A percentile compares a stretch with the other conserved stretches of the same genome.
phyloP scores from a whole-genome alignment of 768 basidiomycete genomes.

The Artomyces pyxidatus region DNA sequence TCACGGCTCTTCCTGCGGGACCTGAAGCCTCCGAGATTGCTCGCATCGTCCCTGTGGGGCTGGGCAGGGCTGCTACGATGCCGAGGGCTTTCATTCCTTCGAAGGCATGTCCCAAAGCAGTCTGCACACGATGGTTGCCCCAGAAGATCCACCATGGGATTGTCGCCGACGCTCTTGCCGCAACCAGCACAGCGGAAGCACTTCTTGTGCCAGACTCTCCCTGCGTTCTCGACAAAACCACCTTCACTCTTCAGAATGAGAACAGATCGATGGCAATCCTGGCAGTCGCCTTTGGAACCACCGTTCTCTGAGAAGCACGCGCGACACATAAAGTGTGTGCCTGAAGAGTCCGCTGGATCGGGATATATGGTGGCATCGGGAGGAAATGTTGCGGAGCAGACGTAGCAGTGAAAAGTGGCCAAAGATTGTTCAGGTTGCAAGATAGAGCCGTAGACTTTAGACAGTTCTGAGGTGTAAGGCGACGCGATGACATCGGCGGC shows the following conservation, averaged over 20 bases:
- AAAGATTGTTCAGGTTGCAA: slow-evolving; percentile 72
- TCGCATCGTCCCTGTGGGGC: slow-evolving; percentile 22
- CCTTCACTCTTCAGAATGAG: slow-evolving; percentile 72
- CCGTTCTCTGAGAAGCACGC: slow-evolving; percentile 65
- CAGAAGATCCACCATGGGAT: slow-evolving; percentile 76
- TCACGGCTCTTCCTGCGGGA: slow-evolving; percentile 20
- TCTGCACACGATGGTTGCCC: slow-evolving; percentile 73
- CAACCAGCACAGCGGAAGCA: slow-evolving; percentile 77
- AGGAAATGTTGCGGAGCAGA: slow-evolving; percentile 57
- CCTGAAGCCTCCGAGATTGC: slow-evolving; percentile 39
- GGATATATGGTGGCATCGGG: slow-evolving; percentile 87
- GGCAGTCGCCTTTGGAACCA: slow-evolving; percentile 71
- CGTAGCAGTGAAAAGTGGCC: slow-evolving; percentile 57
- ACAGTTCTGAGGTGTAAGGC: slow-evolving; percentile 48
- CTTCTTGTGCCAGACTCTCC: slow-evolving; percentile 71
- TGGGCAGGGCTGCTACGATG: slow-evolving; percentile 23
- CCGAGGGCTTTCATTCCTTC: slow-evolving; percentile 34
- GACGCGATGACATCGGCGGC: slow-evolving; percentile 48
- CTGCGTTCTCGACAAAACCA: slow-evolving; percentile 62
- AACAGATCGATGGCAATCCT: slow-evolving; percentile 60
- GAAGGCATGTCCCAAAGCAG: slow-evolving; percentile 73
- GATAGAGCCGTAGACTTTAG: slow-evolving; percentile 82
- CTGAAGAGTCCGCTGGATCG: slow-evolving; percentile 35
- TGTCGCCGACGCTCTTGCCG: slow-evolving; percentile 60
- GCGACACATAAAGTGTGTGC: slow-evolving; percentile 58